These are phyloP conservation scores for Pterocarpus santalinus DNA, from an alignment of 306 rosid genomes.

Conservation along the genomic window DNA sequence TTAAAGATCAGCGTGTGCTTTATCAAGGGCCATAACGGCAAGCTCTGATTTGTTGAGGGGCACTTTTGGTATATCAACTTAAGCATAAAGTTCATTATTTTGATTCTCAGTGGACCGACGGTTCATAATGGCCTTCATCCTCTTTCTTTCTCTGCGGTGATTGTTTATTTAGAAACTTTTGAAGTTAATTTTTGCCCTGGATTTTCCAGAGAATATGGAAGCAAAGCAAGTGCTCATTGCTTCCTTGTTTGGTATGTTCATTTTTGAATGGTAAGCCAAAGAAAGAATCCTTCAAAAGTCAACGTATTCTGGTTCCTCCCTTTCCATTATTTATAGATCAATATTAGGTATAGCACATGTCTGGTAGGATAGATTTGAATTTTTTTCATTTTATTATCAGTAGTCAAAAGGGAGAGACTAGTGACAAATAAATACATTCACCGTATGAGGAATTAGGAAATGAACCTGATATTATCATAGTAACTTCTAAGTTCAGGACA, in stretches of 20 bases:
- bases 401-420: conserved; percentile 40
- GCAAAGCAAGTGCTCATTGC: conserved; percentile 11
- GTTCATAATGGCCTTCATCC: conserved; percentile 11
- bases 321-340: conserved; percentile 44
- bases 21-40: conserved; percentile 21
- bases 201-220: conserved; percentile 33
- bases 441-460: conserved; percentile 31
- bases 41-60: conserved; percentile 44
- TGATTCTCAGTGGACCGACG: conserved; percentile 24
- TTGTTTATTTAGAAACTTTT: conserved; percentile 24
- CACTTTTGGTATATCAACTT: conserved; percentile 22
- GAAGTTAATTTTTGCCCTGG: conserved; percentile 12
- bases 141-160: not conserved
- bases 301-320: conserved; percentile 40
- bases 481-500: conserved; percentile 26
- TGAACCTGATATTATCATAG: conserved; percentile 16
- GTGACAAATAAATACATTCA: conserved; percentile 6
- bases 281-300: conserved; percentile 55
- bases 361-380: conserved; percentile 36
- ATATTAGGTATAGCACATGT: conserved; percentile 62
- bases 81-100: conserved; percentile 34
- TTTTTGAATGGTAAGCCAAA: conserved; percentile 38
- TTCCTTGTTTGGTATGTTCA: conserved; percentile 9
- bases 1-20: conserved; percentile 33
- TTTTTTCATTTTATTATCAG: conserved; percentile 18